Percentiles rank a stretch among this genome's conserved stretches.
phyloP scores from a whole-genome alignment of 805 yeast genomes.

The Yamadazyma paraphyllophila region DNA sequence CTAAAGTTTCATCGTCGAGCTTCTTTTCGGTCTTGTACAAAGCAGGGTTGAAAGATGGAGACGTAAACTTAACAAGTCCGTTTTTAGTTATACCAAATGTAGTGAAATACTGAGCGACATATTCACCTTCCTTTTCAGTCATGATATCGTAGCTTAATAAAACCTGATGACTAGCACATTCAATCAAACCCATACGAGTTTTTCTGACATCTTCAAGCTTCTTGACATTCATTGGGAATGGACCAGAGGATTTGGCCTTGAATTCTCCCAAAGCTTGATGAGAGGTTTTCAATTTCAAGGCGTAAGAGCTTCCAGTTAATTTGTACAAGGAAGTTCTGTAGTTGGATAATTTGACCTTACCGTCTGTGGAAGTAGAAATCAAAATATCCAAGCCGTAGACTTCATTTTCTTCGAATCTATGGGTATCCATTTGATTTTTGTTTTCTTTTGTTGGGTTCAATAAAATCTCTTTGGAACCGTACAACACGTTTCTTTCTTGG shows the following conservation, averaged over 20 bases:
- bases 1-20: conserved; percentile 46
- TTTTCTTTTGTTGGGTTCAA: conserved; percentile 71
- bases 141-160: conserved; percentile 66
- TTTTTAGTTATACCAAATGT: conserved; percentile 74
- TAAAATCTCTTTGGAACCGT: conserved; percentile 74
- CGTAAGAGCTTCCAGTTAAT: conserved; percentile 65
- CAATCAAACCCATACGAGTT: conserved; percentile 71
- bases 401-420: conserved; percentile 69
- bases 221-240: conserved; percentile 67
- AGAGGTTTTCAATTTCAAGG: conserved; percentile 69
- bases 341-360: conserved; percentile 61
- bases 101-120: conserved; percentile 68
- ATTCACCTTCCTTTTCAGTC: conserved; percentile 64
- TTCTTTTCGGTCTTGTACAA: conserved; percentile 56
- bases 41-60: conserved; percentile 49
- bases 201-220: conserved; percentile 66
- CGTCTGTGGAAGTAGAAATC: conserved; percentile 60
- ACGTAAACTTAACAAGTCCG: conserved; percentile 64
- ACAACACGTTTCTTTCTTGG: conserved; percentile 63
- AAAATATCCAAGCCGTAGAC: conserved; percentile 76
- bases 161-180: conserved; percentile 65
- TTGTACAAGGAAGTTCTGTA: conserved; percentile 69
- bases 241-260: conserved; percentile 58
- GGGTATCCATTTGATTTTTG: conserved; percentile 58
- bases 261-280: conserved; percentile 64